Base-by-base conservation (phyloP, 2,329 filamentous ascomycete genomes). In the Colletotrichum orbiculare region DNA sequence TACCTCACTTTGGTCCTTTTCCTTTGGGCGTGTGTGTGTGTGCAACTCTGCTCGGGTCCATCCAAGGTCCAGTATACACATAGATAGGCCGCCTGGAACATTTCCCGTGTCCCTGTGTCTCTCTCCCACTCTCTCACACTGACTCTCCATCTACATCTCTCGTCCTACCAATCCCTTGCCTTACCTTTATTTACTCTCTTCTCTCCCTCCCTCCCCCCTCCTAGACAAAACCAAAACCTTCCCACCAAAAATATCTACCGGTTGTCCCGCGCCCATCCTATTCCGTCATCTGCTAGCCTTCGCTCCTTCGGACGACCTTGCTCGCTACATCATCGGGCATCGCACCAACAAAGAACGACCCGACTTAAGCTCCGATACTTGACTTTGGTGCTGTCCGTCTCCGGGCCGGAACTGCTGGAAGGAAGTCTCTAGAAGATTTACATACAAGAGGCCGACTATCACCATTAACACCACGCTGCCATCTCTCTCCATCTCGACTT, bases 21-120 rank as follows among this genome's bases (percentile, higher is more conserved):
- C 55, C 37, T 52, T 59, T 54, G 52, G 43, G 47, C 48, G 60
- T 48, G 53, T 64, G 57, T 60, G 48, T 17, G 37, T 56, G 43
- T 34, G 35, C 38, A 58, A 17, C 17, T 42, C 12, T 42, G 12
- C 55, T 41, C 38, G 25, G 25, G 25, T 25, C 25, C 25, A 25
- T 25, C 25, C 25, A 25, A 25, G 25, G 25, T 25, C 25, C 25
- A 25, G 25, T 25, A 25, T 25, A 25, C 25, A 25, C 25, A 25
- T 25, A 25, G 25, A 25, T 25, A 25, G 25, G 25, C 25, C 25
- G 25, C 3, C 25, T 25, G 25, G 25, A 25, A 25, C 25, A 25
- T 25, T 25, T 25, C 4, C 33, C 33, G 35, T 35, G 38, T 45
- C 39, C 34, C 35, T 35, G 34, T 42, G 3, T 49, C 34, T 37